Percentiles rank a stretch among this genome's conserved stretches.
Evolutionary conservation across 2,329 filamentous ascomycete genomes (phyloP).

Genomic region (Xylariaceae sp.): DNA sequence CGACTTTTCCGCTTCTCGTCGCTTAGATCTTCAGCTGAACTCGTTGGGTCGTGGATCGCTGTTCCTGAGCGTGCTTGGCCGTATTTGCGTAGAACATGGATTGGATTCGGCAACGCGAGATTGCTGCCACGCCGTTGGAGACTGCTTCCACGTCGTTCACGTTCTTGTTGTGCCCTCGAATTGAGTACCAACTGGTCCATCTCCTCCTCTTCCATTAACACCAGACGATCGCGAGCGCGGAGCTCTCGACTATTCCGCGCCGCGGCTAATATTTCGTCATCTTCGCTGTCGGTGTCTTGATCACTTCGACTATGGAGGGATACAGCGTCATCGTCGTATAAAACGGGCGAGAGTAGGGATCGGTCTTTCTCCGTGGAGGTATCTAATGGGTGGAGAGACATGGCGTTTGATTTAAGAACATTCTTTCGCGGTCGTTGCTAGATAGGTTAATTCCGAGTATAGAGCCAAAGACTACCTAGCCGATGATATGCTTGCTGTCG

Average conservation of each 20-base stretch:
- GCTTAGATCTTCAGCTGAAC: constrained; percentile 57
- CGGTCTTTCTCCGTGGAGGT: constrained; percentile 40
- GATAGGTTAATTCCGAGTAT: too few species aligned
- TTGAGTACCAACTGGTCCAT: constrained; percentile 65
- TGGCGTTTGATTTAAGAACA: too few species aligned
- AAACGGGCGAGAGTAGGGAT: constrained; percentile 67
- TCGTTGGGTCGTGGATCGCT: constrained; percentile 51
- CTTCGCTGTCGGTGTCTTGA: constrained; percentile 78
- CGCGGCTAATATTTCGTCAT: constrained; percentile 71
- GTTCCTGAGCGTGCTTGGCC: constrained; percentile 44
- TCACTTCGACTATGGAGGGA: constrained; percentile 72
- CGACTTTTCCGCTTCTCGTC: constrained; percentile 58
- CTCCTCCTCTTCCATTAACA: constrained; percentile 80
- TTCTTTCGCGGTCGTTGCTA: too few species aligned
- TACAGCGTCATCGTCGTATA: constrained; percentile 72
- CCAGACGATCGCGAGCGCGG: constrained; percentile 70
- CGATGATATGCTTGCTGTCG: too few species aligned
- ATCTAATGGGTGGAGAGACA: constrained; percentile 42
- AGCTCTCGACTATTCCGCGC: constrained; percentile 74
- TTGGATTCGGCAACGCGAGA: constrained; percentile 58
- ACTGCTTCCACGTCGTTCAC: constrained; percentile 54
- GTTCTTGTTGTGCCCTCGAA: constrained; percentile 54
- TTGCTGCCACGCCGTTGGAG: constrained; percentile 50
- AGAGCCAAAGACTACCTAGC: too few species aligned
- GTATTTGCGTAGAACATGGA: constrained; percentile 50